phyloP scores from a whole-genome alignment of 2,329 filamentous ascomycete genomes.

The Orbilia ellipsospora region DNA sequence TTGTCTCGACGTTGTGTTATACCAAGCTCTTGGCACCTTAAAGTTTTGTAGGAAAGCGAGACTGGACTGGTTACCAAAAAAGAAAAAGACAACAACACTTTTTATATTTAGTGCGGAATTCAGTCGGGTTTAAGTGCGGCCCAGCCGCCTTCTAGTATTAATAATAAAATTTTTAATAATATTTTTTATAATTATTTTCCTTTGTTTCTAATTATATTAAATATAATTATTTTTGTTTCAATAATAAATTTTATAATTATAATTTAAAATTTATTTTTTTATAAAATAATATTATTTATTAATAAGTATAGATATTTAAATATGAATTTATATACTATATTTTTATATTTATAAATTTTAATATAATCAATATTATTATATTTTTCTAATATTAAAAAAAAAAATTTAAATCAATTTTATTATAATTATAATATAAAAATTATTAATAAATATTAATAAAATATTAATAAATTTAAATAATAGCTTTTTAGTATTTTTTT shows the following conservation, averaged over 20 bases:
- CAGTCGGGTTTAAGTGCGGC: too few species aligned
- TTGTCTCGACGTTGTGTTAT: too few species aligned
- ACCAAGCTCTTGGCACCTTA: too few species aligned
- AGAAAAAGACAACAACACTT: too few species aligned
- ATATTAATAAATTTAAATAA: neutral
- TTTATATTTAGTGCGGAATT: too few species aligned
- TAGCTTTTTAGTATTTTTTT: neutral
- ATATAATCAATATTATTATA: neutral
- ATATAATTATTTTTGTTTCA: constrained; percentile 1
- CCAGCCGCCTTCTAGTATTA: too few species aligned
- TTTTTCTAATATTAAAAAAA: neutral
- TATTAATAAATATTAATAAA: neutral
- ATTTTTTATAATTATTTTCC: neutral
- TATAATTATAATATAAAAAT: too few species aligned
- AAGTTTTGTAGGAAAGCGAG: too few species aligned
- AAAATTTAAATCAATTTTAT: neutral
- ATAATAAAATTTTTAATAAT: constrained; percentile 5
- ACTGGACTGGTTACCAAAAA: too few species aligned
- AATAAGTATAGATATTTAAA: neutral
- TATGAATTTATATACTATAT: neutral
- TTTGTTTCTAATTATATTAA: neutral
- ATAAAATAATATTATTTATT: neutral
- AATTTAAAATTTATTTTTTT: neutral
- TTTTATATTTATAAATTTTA: neutral
- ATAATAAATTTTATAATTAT: constrained; percentile 1